These are phyloP conservation scores for Pythium brachiatum DNA, from an alignment of 352 stramenopile genomes.

Conservation along the genomic window DNA sequence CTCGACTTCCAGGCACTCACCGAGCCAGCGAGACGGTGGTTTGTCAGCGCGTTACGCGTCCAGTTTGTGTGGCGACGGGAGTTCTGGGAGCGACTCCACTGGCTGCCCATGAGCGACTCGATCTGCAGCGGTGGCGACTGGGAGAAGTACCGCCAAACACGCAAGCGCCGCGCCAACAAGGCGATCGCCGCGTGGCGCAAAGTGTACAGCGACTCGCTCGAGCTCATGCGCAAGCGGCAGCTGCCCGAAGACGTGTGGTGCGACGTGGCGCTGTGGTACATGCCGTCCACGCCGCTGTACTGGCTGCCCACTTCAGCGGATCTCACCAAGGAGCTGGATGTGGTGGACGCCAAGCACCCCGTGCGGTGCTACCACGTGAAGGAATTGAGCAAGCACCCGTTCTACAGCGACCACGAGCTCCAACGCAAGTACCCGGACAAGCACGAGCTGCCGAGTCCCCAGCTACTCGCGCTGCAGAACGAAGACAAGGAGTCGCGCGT, in stretches of 20 bases:
- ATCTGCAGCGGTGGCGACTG: conserved; percentile 34
- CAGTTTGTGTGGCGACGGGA: conserved; percentile 45
- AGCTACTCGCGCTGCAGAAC: conserved; percentile 14
- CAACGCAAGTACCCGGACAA: conserved; percentile 20
- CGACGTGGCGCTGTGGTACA: conserved; percentile 44
- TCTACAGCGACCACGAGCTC: conserved; percentile 25
- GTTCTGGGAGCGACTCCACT: conserved; percentile 49
- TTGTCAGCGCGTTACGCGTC: conserved; percentile 33
- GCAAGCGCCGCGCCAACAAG: conserved; percentile 36
- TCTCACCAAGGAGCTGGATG: conserved; percentile 24
- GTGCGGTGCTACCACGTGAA: conserved; percentile 26
- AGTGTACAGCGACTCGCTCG: conserved; percentile 42
- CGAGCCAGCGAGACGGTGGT: conserved; percentile 31
- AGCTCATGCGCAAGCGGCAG: conserved; percentile 37
- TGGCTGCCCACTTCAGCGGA: conserved; percentile 35
- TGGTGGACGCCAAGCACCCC: conserved; percentile 31
- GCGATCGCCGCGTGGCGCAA: conserved; percentile 40
- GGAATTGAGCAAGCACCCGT: conserved; percentile 26
- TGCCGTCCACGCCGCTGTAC: conserved; percentile 38
- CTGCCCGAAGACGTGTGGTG: conserved; percentile 43
- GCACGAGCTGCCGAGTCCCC: conserved; percentile 16
- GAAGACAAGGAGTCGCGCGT: conserved; percentile 26
- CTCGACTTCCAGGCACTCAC: conserved; percentile 27
- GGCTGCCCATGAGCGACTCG: conserved; percentile 44
- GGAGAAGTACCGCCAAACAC: conserved; percentile 41